Evolutionary conservation across 371 early-diverging fungal genomes (phyloP), one percentile per base, ranked within the genome.

Genomic region (Mucor indicus): DNA sequence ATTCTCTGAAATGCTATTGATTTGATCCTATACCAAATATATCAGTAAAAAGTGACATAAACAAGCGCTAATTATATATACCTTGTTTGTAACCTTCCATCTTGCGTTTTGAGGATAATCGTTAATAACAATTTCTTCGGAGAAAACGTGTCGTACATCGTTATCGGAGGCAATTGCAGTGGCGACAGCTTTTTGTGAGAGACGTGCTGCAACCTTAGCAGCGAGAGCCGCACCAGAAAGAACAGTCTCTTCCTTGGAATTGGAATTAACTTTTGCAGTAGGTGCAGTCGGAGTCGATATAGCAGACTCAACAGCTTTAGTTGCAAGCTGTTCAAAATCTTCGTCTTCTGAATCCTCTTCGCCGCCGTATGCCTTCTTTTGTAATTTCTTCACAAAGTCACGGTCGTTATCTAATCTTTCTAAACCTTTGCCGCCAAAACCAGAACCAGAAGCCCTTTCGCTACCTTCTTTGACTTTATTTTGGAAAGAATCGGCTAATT

Each of bases 381-480:
- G 97, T 31, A 93, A 84, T 60, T 86, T 84, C 65, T 95, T 90
- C 27, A 93, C 85, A 53, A 87, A 62, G 49, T 92, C 95, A 38
- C 98, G 85, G 53, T 98, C 93, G 57, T 90, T 87, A 50, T 96
- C 98, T 39, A 98, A 69, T 50, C 87, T 81, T 45, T 97, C 98
- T 25, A 98, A 76, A 16, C 99, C 99, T 60, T 96, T 95, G 38
- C 99, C 99, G 33, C 98, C 96, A 68, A 96, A 98, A 1, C 98
- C 98, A 20, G 89, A 86, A n/a, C 89, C 80, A 10, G 85, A 66
- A 27, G 80, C 79, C 17, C 89, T 84, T 29, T 87, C 96, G 20
- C 84, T 83, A 22, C 98, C 98, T n/a, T 83, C 76, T 31, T 89
- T 84, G 40, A 96, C 91, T 64, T 96, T 96, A 23, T 83, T 84